Conservation (phyloP, 176 grass and related monocot species). For the Triticum dicoccoides region DNA sequence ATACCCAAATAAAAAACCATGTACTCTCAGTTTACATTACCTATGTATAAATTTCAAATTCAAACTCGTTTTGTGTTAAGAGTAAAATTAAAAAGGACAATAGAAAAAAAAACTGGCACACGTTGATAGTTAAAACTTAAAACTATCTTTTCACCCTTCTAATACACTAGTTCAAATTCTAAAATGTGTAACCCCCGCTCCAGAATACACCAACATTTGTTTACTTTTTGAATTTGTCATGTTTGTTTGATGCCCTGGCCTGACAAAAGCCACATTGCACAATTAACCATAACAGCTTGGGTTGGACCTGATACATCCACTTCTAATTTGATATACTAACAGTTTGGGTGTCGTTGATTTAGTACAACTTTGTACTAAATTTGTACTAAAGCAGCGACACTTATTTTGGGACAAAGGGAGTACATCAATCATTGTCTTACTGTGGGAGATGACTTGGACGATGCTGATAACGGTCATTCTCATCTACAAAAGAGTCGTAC, state of each 20-base stretch:
- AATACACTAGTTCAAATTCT: conserved; percentile 1
- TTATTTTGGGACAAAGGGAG: no score
- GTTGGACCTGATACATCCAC: neutral
- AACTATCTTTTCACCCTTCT: neutral
- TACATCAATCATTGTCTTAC: conserved; percentile 50
- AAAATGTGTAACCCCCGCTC: neutral
- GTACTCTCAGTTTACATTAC: neutral
- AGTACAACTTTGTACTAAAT: no score
- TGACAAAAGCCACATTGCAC: neutral
- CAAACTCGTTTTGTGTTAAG: neutral
- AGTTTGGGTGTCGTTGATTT: neutral
- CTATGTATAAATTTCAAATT: neutral
- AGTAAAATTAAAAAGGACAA: neutral
- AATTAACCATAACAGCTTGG: neutral
- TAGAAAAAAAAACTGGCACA: neutral
- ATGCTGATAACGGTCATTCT: conserved; percentile 50
- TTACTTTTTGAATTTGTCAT: neutral
- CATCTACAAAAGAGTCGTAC: conserved; percentile 52
- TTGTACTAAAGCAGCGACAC: no score
- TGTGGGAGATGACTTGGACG: conserved; percentile 65
- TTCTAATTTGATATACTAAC: neutral
- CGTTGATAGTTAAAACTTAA: neutral
- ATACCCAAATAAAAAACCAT: neutral
- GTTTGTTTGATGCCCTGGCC: neutral
- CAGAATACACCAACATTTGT: neutral